Base-by-base conservation (phyloP, 139 green algal species). In the Chlorella ohadii region DNA sequence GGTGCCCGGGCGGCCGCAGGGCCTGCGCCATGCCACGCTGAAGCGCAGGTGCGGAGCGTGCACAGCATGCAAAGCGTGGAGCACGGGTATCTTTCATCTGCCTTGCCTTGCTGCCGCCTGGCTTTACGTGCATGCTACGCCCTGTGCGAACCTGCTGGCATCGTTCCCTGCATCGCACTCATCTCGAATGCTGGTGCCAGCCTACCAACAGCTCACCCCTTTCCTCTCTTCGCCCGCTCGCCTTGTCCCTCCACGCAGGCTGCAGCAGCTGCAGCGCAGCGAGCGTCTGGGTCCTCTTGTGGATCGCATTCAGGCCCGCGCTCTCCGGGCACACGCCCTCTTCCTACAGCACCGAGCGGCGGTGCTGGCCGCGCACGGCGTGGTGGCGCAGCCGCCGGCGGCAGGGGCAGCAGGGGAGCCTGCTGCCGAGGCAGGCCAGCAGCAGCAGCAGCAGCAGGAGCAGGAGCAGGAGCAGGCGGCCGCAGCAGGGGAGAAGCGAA, bases 21-120 rank as follows among this genome's bases (percentile, higher is more conserved):
- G 19, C 27, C 36, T 87, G 16, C 51, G 34, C 41, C 41, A 80
- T n/a, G 23, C 63, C 55, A 80, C 83, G 7, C 64, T 73, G 28
- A 78, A 68, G 72, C 59, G 57, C 36, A 76, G 47, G 51, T 51
- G n/a, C 5, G 65, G 16, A n/a, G n/a, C n/a, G n/a, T n/a, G n/a
- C n/a, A n/a, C n/a, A n/a, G n/a, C n/a, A n/a, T n/a, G n/a, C n/a
- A n/a, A n/a, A n/a, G n/a, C n/a, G n/a, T n/a, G n/a, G n/a, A n/a
- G n/a, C n/a, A n/a, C n/a, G n/a, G n/a, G n/a, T n/a, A n/a, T n/a
- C n/a, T n/a, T n/a, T n/a, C n/a, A n/a, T 1, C 7, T 27, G 64
- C 13, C 13, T 7, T 25, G 20, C 20, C 5, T 64, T 5, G 20
- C 57, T 27, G 57, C 64, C 22, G 70, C 22, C 70, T 77, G 15